Evolutionary conservation across 2,329 filamentous ascomycete genomes (phyloP).

Genomic region (Orbilia brochopaga): DNA sequence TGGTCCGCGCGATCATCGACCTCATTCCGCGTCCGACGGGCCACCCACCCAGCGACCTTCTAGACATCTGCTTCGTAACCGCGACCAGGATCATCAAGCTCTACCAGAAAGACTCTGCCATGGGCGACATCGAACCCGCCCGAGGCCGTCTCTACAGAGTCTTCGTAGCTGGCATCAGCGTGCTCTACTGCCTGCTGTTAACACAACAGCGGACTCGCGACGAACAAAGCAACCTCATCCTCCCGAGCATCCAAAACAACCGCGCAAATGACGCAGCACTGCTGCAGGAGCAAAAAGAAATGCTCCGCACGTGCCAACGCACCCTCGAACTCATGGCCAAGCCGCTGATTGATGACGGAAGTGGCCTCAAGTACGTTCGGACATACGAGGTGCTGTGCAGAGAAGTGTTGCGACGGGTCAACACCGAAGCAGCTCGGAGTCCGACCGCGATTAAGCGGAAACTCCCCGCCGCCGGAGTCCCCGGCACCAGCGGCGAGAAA

Average conservation of each 20-base stretch:
- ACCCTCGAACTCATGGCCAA: conserved; percentile 49
- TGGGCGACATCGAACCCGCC: conserved; percentile 48
- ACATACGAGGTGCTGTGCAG: conserved; percentile 49
- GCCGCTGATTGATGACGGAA: conserved; percentile 46
- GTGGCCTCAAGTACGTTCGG: conserved; percentile 46
- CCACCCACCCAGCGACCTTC: conserved; percentile 42
- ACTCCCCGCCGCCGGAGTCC: conserved; percentile 11
- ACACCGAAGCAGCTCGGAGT: conserved; percentile 29
- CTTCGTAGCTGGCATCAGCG: conserved; percentile 47
- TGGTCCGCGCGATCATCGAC: conserved; percentile 47
- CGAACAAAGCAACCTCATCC: conserved; percentile 44
- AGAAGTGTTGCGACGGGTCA: conserved; percentile 39
- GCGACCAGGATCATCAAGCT: conserved; percentile 46
- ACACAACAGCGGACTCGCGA: conserved; percentile 48
- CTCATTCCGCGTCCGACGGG: conserved; percentile 41
- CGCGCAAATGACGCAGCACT: conserved; percentile 43
- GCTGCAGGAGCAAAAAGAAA: conserved; percentile 47
- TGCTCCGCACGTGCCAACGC: conserved; percentile 40
- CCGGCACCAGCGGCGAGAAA: conserved; percentile 15
- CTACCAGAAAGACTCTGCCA: conserved; percentile 47
- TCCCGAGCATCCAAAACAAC: conserved; percentile 43
- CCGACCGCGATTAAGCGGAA: conserved; percentile 36
- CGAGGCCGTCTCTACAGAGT: conserved; percentile 45
- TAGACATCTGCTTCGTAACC: conserved; percentile 49
- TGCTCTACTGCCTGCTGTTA: conserved; percentile 40